Conservation (phyloP, 768 basidiomycete species). For the Clitopilus passeckerianus region DNA sequence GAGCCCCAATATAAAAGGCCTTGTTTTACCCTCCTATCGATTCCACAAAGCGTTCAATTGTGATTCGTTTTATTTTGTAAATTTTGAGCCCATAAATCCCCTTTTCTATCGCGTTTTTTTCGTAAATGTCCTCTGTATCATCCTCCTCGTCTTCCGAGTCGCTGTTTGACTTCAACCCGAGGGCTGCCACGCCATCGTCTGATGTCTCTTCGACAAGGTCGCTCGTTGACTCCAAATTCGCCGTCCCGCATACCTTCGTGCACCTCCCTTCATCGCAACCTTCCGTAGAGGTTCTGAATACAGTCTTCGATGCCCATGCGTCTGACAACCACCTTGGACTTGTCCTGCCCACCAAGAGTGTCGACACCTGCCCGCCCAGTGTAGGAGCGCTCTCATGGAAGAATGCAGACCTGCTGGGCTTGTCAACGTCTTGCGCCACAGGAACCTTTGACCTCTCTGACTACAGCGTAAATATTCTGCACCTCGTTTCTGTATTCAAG, state of each 20-base stretch:
- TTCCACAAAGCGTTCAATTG: not conserved
- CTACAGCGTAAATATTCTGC: not conserved
- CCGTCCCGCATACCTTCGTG: not conserved
- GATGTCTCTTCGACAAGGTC: not conserved
- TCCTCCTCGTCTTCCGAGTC: not conserved
- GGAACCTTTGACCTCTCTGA: not conserved
- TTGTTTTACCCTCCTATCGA: not conserved
- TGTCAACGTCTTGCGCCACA: not conserved
- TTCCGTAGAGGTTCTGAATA: not conserved
- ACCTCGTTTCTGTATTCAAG: not conserved
- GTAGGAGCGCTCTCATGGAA: not conserved
- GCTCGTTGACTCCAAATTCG: not conserved
- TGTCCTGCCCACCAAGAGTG: not conserved
- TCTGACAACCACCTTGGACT: not conserved
- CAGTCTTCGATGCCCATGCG: not conserved
- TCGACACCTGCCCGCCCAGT: not conserved
- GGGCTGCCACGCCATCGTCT: not conserved
- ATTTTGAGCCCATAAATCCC: not conserved
- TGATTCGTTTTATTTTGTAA: not conserved
- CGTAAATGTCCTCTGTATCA: not conserved
- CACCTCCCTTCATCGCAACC: not conserved
- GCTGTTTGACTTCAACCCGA: not conserved
- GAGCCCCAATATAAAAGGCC: constrained; percentile 1
- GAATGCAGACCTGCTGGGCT: not conserved
- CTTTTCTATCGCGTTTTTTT: not conserved